Evolutionary conservation across 2,329 filamentous ascomycete species (phyloP).

Genomic region (Chrysoporthe puriensis): DNA sequence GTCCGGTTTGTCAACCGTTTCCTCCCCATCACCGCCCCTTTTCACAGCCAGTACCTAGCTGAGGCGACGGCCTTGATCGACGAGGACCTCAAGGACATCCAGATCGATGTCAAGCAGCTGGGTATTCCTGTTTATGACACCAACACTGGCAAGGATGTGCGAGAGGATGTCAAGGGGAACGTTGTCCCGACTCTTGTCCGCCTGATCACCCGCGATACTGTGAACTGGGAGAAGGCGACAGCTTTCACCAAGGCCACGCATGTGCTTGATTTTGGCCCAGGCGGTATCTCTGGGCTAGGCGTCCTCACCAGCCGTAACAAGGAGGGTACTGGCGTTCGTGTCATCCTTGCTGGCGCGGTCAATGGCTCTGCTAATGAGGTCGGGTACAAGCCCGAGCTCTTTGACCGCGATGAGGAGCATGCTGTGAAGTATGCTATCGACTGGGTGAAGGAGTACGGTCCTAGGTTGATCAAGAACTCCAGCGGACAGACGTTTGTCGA

Average conservation of each 20-base stretch:
- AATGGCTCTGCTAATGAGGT: constrained; percentile 88
- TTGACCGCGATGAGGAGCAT: constrained; percentile 93
- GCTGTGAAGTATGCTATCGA: constrained; percentile 94
- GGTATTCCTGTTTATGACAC: constrained; percentile 90
- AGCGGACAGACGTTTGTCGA: constrained; percentile 90
- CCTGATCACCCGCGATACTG: constrained; percentile 91
- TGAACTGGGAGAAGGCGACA: constrained; percentile 96
- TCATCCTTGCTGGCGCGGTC: constrained; percentile 92
- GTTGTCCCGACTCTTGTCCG: constrained; percentile 85
- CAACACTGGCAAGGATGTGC: constrained; percentile 83
- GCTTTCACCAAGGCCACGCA: constrained; percentile 90
- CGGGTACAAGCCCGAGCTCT: constrained; percentile 96
- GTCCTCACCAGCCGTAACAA: constrained; percentile 98
- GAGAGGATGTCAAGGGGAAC: constrained; percentile 70
- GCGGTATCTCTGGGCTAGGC: constrained; percentile 94
- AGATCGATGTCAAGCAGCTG: constrained; percentile 73
- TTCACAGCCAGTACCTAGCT: constrained; percentile 92
- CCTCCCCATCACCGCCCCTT: constrained; percentile 94
- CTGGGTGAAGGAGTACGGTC: constrained; percentile 97
- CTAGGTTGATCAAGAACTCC: constrained; percentile 88
- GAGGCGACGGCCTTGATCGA: constrained; percentile 83
- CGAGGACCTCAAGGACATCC: constrained; percentile 82
- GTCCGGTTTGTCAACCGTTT: constrained; percentile 96
- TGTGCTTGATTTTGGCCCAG: constrained; percentile 94
- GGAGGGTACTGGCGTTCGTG: constrained; percentile 94